Conservation (phyloP, 306 rosid genomes). For the Prunus kanzakura region DNA sequence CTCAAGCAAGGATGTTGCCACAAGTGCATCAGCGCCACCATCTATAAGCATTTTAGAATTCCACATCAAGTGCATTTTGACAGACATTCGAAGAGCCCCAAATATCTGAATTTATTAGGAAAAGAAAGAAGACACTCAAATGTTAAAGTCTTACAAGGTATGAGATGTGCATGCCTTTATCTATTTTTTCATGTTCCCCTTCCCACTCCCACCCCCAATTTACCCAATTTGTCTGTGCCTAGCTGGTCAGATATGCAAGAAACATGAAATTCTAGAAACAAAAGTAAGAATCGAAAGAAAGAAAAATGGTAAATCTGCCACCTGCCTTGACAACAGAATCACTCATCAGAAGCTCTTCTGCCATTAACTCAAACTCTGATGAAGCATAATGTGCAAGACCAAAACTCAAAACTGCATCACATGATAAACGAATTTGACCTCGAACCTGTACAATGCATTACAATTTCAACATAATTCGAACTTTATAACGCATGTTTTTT, state of each 20-base stretch:
- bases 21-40: conserved; percentile 63
- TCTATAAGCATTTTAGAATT: conserved; percentile 86
- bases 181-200: not conserved
- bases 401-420: conserved; percentile 72
- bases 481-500: not conserved
- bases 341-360: conserved; percentile 99
- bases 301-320: conserved; percentile 5
- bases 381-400: conserved; percentile 90
- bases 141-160: not conserved
- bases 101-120: conserved; percentile 50
- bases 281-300: conserved; percentile 4
- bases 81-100: conserved; percentile 97
- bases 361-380: conserved; percentile 95
- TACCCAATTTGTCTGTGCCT: not conserved
- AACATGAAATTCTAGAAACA: not conserved
- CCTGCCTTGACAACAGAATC: conserved; percentile 86
- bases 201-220: not conserved
- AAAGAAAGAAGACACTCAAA: not conserved
- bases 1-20: conserved; percentile 84
- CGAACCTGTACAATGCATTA: conserved; percentile 56
- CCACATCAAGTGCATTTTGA: conserved; percentile 89
- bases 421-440: conserved; percentile 77
- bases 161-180: not conserved
- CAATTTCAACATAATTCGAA: not conserved
- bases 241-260: not conserved